Conservation (phyloP, 495 filamentous ascomycete genomes). For the Amorphotheca resinae region DNA sequence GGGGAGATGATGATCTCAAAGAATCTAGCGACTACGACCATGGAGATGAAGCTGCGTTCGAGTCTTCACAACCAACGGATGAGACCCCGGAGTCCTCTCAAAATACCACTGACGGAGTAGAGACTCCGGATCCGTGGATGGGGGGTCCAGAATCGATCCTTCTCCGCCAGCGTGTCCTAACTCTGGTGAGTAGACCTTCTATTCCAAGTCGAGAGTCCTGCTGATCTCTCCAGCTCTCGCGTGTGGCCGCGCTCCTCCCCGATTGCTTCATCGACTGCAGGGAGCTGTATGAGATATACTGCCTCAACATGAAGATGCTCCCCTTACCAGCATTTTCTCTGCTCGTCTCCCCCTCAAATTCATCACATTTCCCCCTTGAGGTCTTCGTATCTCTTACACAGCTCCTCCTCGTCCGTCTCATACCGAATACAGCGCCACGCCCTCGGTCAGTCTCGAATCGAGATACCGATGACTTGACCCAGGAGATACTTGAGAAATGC, state of each 20-base stretch:
- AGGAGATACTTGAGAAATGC: slow-evolving; percentile 47
- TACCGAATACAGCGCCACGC: slow-evolving; percentile 42
- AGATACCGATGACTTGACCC: slow-evolving; percentile 33
- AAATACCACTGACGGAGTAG: slow-evolving; percentile 24
- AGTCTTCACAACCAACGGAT: slow-evolving; percentile 10
- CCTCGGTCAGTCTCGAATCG: slow-evolving; percentile 23
- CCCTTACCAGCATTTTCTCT: slow-evolving; percentile 59
- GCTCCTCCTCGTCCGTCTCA: slow-evolving; percentile 47
- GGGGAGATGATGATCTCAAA: slow-evolving; percentile 33
- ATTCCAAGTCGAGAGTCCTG: not conserved
- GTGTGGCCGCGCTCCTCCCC: slow-evolving; percentile 4
- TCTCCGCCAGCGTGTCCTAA: slow-evolving; percentile 28
- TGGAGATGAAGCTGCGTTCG: slow-evolving; percentile 12
- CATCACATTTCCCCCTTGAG: slow-evolving; percentile 33
- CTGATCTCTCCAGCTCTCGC: slow-evolving; percentile 12
- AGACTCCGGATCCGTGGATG: slow-evolving; percentile 16
- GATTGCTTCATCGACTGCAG: slow-evolving; percentile 19
- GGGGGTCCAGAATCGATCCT: slow-evolving; percentile 30
- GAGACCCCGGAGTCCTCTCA: slow-evolving; percentile 1
- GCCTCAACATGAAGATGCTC: slow-evolving; percentile 49
- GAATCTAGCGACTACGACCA: slow-evolving; percentile 24
- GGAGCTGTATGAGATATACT: slow-evolving; percentile 24
- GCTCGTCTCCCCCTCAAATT: slow-evolving; percentile 44
- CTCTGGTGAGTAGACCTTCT: slow-evolving; percentile 21
- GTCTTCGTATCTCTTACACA: slow-evolving; percentile 50